Evolutionary conservation across 2,329 filamentous ascomycete species (phyloP).

Genomic region (Exophiala mesophila): DNA sequence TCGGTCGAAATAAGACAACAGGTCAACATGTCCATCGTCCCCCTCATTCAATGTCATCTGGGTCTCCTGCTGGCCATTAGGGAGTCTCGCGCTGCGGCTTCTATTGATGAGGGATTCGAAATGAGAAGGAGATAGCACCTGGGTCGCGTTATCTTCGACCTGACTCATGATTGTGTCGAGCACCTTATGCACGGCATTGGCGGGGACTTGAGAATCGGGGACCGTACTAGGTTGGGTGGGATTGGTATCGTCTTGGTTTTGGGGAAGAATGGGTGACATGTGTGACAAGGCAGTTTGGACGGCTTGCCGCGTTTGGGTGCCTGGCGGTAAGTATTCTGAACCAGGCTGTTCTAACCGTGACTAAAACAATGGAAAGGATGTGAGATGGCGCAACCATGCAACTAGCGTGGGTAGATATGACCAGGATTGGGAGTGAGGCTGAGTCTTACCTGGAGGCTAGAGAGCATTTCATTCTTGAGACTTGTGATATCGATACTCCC

Average conservation of each 20-base stretch:
- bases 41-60: slow-evolving; percentile 38
- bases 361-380: no score
- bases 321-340: slow-evolving; percentile 9
- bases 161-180: slow-evolving; percentile 32
- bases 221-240: slow-evolving; percentile 12
- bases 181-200: slow-evolving; percentile 3
- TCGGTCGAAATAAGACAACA: slow-evolving; percentile 34
- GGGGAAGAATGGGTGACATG: neutral
- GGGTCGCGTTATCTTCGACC: slow-evolving; percentile 39
- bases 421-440: neutral
- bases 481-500: slow-evolving; percentile 17
- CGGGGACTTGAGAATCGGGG: slow-evolving; percentile 21
- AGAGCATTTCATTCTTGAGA: slow-evolving; percentile 11
- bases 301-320: slow-evolving; percentile 3
- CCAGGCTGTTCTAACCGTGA: slow-evolving; percentile 12
- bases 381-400: slow-evolving; percentile 8
- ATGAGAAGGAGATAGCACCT: slow-evolving; percentile 42
- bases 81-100: slow-evolving; percentile 31
- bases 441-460: slow-evolving; percentile 8
- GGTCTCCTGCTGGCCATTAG: slow-evolving; percentile 30
- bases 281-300: slow-evolving; percentile 7
- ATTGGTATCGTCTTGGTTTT: neutral
- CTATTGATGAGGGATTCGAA: slow-evolving; percentile 38
- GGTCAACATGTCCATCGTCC: slow-evolving; percentile 41
- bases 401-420: slow-evolving; percentile 15